phyloP scores from a whole-genome alignment of 2,329 filamentous ascomycete genomes.

The Hypoxylon rubiginosum region DNA sequence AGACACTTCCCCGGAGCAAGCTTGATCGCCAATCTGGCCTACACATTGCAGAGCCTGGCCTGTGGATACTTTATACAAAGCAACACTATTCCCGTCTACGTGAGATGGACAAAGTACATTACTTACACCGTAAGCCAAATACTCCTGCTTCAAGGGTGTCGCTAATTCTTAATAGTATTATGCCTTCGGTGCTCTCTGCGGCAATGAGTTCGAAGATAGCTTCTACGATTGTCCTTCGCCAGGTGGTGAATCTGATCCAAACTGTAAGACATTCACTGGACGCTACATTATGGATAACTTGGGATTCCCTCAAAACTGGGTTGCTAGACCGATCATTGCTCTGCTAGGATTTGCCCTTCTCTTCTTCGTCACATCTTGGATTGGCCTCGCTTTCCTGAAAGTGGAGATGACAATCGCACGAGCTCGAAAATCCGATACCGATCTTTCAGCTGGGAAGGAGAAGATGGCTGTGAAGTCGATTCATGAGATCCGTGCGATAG shows the following conservation, averaged over 20 bases:
- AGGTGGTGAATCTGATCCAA: conserved; percentile 72
- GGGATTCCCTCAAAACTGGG: conserved; percentile 76
- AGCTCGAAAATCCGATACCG: conserved; percentile 69
- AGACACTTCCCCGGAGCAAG: conserved; percentile 78
- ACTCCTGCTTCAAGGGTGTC: conserved; percentile 43
- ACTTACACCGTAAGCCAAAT: conserved; percentile 65
- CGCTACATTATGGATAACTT: conserved; percentile 77
- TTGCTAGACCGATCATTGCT: conserved; percentile 74
- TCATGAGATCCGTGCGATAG: conserved; percentile 69
- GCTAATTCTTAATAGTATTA: conserved; percentile 66
- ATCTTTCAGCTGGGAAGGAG: conserved; percentile 78
- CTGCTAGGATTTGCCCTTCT: conserved; percentile 72
- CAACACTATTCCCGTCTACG: conserved; percentile 80
- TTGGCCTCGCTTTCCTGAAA: conserved; percentile 74
- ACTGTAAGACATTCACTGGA: conserved; percentile 77
- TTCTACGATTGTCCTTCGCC: conserved; percentile 80
- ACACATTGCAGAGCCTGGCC: conserved; percentile 79
- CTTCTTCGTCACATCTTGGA: conserved; percentile 71
- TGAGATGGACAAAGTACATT: conserved; percentile 81
- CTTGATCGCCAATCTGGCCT: conserved; percentile 78
- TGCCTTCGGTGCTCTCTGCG: conserved; percentile 76
- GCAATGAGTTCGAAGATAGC: conserved; percentile 78
- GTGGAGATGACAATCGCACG: conserved; percentile 79
- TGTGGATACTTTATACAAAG: conserved; percentile 83
- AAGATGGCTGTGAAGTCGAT: conserved; percentile 70